Evolutionary conservation across 2,329 filamentous ascomycete species (phyloP).

Genomic region (Aureobasidium pullulans): DNA sequence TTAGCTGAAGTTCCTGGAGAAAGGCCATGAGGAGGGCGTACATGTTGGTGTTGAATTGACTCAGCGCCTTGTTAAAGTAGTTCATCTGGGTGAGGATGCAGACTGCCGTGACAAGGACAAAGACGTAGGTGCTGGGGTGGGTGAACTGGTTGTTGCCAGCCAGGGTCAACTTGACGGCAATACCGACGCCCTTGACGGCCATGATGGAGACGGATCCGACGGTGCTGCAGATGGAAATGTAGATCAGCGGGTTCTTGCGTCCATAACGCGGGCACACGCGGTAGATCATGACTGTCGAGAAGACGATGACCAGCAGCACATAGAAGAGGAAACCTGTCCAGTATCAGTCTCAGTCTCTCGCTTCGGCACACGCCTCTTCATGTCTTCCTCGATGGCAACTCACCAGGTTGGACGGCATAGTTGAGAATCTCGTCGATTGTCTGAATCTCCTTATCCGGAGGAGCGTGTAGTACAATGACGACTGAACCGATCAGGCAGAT

Average conservation of each 20-base stretch:
- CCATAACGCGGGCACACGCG: constrained; percentile 81
- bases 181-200: constrained; percentile 97
- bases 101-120: constrained; percentile 83
- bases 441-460: constrained; percentile 82
- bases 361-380: not conserved
- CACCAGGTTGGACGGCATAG: constrained; percentile 88
- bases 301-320: constrained; percentile 68
- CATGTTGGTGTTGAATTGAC: constrained; percentile 96
- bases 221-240: constrained; percentile 94
- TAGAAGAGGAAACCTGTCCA: constrained; percentile 78
- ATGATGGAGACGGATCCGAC: constrained; percentile 97
- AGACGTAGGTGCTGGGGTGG: constrained; percentile 93
- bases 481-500: constrained; percentile 94
- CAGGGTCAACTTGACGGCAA: constrained; percentile 91
- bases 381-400: not conserved
- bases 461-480: constrained; percentile 95
- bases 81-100: constrained; percentile 99
- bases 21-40: constrained; percentile 41
- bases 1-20: not conserved
- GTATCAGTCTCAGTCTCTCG: not conserved
- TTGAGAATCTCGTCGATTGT: constrained; percentile 87
- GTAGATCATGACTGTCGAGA: constrained; percentile 94
- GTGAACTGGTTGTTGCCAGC: constrained; percentile 91
- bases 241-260: constrained; percentile 92
- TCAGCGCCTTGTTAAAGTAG: constrained; percentile 98